A percentile compares a stretch with the other conserved stretches of the same genome.
Conservation (phyloP, 2,329 filamentous ascomycete species). For the Zymoseptoria crescenta region DNA sequence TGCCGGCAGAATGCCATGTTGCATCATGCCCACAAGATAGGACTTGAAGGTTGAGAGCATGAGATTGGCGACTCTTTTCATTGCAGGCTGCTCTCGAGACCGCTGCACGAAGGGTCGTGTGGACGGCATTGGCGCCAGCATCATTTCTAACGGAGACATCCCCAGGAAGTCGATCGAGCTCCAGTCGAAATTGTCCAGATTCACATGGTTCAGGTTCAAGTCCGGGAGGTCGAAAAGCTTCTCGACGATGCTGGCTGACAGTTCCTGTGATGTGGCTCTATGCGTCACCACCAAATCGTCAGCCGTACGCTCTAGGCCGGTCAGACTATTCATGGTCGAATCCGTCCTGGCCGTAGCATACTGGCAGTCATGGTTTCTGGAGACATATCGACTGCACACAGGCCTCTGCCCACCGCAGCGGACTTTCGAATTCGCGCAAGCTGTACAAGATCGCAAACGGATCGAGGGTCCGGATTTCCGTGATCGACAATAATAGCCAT, state of each 20-base stretch:
- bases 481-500: slow-evolving; percentile 41
- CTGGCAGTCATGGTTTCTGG: slow-evolving; percentile 31
- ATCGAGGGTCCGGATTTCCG: slow-evolving; percentile 12
- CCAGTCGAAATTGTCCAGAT: not conserved
- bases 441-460: slow-evolving; percentile 27
- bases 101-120: slow-evolving; percentile 1
- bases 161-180: not conserved
- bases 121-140: not conserved
- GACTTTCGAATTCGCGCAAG: slow-evolving; percentile 32
- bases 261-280: not conserved
- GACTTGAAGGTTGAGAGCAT: slow-evolving; percentile 37
- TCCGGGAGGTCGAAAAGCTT: not conserved
- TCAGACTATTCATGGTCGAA: not conserved
- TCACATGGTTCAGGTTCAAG: not conserved
- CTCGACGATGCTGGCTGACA: not conserved
- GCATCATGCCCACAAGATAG: slow-evolving; percentile 31
- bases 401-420: slow-evolving; percentile 34
- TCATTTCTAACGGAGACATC: not conserved
- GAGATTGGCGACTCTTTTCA: slow-evolving; percentile 30
- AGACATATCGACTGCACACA: slow-evolving; percentile 33
- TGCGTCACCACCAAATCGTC: not conserved
- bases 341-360: slow-evolving; percentile 24
- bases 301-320: not conserved
- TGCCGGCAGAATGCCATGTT: slow-evolving; percentile 34
- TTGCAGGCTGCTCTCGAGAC: not conserved